Evolutionary conservation across 208 protist genomes (phyloP).

Genomic region (Leishmania turanica): DNA sequence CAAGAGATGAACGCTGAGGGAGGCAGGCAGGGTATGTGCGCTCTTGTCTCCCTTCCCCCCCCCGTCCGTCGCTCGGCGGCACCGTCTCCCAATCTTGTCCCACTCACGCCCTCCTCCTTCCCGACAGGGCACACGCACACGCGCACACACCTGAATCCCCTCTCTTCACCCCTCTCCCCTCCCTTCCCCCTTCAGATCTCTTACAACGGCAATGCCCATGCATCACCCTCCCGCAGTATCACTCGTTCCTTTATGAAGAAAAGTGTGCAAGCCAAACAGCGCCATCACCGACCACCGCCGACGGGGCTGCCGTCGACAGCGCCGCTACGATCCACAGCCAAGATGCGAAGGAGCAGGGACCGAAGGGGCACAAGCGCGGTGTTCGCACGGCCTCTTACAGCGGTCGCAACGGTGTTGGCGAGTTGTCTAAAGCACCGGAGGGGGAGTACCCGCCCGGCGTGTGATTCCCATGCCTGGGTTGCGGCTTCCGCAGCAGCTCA

Average conservation of each 20-base stretch:
- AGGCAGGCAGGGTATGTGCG: neutral
- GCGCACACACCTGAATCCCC: no score
- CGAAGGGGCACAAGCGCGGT: neutral
- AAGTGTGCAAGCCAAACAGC: neutral
- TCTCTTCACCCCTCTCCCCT: no score
- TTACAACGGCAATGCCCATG: neutral
- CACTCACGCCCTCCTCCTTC: neutral
- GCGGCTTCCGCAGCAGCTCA: neutral
- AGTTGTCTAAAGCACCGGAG: neutral
- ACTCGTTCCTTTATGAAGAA: neutral
- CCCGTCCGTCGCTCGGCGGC: neutral
- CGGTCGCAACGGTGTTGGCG: slow-evolving; percentile 15
- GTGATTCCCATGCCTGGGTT: neutral
- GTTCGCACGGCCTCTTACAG: neutral
- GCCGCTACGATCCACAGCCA: no score
- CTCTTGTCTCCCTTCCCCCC: neutral
- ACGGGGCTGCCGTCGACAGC: no score
- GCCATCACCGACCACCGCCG: no score
- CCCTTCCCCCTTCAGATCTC: neutral
- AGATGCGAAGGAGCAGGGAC: neutral
- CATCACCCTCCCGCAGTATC: neutral
- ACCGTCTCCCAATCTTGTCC: neutral
- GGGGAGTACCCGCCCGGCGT: neutral
- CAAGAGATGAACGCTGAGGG: no score
- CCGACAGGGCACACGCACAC: neutral